Evolutionary conservation across 2,329 filamentous ascomycete genomes (phyloP).

Genomic region (Pseudopithomyces chartarum): DNA sequence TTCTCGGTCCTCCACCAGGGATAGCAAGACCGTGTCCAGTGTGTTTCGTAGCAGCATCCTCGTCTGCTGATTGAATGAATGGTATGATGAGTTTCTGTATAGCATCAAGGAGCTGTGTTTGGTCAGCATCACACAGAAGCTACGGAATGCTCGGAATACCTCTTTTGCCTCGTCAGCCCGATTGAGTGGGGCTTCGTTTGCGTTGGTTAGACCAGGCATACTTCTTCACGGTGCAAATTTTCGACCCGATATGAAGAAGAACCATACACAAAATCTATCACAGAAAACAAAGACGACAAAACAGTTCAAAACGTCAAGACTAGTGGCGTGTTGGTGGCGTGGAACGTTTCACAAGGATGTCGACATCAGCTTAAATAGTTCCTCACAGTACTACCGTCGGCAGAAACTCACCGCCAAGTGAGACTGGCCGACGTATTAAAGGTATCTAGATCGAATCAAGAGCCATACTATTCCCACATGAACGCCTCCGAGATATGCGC

Average conservation of each 20-base stretch:
- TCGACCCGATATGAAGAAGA: no score
- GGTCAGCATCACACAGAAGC: slow-evolving; percentile 8
- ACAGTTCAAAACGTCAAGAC: background rate
- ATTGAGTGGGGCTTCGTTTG: slow-evolving; percentile 27
- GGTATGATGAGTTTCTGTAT: slow-evolving; percentile 69
- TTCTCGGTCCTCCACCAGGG: slow-evolving; percentile 63
- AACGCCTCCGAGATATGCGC: slow-evolving; percentile 20
- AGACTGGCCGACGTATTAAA: slow-evolving; percentile 25
- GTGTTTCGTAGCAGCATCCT: slow-evolving; percentile 61
- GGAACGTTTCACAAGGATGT: slow-evolving; percentile 9
- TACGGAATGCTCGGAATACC: slow-evolving; percentile 22
- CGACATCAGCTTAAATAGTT: slow-evolving; percentile 16
- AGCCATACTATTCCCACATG: slow-evolving; percentile 12
- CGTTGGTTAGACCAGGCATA: slow-evolving; percentile 7
- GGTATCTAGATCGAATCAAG: slow-evolving; percentile 38
- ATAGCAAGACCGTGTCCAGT: slow-evolving; percentile 62
- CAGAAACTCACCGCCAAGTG: slow-evolving; percentile 11
- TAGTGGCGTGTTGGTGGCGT: background rate
- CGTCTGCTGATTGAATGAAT: slow-evolving; percentile 73
- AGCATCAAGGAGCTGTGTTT: slow-evolving; percentile 66
- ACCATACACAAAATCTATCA: background rate
- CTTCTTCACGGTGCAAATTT: background rate
- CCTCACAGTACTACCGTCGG: slow-evolving; percentile 13
- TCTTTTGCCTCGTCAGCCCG: slow-evolving; percentile 47
- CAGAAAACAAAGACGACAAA: background rate